Conservation (phyloP, 1,139 yeast species). For the Geotrichum phurueaensis region DNA sequence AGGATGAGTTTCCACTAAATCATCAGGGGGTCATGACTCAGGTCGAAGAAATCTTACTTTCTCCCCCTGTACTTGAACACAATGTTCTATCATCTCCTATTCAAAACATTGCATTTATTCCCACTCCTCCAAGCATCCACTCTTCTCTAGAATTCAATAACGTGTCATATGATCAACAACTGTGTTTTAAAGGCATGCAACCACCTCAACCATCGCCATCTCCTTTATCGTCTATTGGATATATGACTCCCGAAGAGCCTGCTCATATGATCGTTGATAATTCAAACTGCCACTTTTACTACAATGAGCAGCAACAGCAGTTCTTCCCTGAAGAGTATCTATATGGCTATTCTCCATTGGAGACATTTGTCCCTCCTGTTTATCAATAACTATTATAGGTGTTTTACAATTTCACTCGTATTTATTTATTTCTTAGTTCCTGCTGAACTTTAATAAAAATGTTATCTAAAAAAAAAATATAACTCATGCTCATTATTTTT, state of each 20-base stretch:
- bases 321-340: not conserved
- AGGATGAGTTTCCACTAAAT: not conserved
- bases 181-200: not conserved
- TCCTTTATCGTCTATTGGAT: not conserved
- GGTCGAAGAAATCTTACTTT: not conserved
- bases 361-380: constrained; percentile 12
- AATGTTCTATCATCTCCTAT: not conserved
- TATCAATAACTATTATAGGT: not conserved
- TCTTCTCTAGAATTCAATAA: not conserved
- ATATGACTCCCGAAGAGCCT: constrained; percentile 8
- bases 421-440: not conserved
- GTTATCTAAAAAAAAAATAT: not conserved
- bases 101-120: constrained; percentile 1
- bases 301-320: not conserved
- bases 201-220: not conserved
- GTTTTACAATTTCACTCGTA: not conserved
- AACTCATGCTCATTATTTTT: not conserved
- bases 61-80: not conserved
- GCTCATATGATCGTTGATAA: not conserved
- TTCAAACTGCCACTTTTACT: not conserved
- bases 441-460: not conserved
- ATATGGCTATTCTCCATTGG: constrained; percentile 8
- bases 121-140: not conserved
- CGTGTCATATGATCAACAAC: not conserved
- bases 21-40: not conserved